Evolutionary conservation across 2,329 filamentous ascomycete genomes (phyloP), one percentile per base, ranked within the genome.

Genomic region (Hymenoscyphus repandus): DNA sequence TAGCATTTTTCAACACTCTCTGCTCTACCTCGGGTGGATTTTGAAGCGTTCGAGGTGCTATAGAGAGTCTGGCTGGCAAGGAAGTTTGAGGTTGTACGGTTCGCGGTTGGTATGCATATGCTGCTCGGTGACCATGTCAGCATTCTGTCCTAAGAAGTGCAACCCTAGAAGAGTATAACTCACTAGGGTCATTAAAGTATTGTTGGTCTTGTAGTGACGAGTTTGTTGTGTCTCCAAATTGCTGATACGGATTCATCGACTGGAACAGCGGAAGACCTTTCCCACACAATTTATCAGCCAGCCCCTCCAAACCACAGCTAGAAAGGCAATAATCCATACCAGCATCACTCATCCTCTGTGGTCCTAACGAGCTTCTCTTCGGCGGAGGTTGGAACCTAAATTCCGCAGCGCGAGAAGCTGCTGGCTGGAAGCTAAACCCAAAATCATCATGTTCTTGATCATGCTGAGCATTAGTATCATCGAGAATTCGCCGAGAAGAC

Each of bases 401-500:
- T 32, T 53, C 54, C 3, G 40, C 27, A 13, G 39, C 17, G 18
- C 32, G 32, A 37, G 51, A 43, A 9, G 53, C 52, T 38, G 48
- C 36, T 41, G 46, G 11, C 15, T 47, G n/a, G 32, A 52, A 54
- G 22, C 34, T 48, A 36, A 50, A 53, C 27, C 11, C 40, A 32
- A 10, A 13, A 10, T 22, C 22, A 27, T 32, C 45, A 42, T 43
- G 37, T 32, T 54, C 34, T 18, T 59, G 47, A 22, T 12, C 13
- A 38, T 51, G 37, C 13, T 40, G 13, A 5, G 39, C 47, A 13
- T 33, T 51, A n/a, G 55, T 50, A 60, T 61, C 49, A n/a, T 52
- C 50, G 45, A 58, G 42, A 39, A 61, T 58, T 9, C 53, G 55
- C 43, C 64, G 61, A 18, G 58, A 44, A 47, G 56, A 49, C 44